These are phyloP conservation scores for Fusarium nurragi DNA, from an alignment of 2,329 filamentous ascomycete genomes.

Conservation along the genomic window DNA sequence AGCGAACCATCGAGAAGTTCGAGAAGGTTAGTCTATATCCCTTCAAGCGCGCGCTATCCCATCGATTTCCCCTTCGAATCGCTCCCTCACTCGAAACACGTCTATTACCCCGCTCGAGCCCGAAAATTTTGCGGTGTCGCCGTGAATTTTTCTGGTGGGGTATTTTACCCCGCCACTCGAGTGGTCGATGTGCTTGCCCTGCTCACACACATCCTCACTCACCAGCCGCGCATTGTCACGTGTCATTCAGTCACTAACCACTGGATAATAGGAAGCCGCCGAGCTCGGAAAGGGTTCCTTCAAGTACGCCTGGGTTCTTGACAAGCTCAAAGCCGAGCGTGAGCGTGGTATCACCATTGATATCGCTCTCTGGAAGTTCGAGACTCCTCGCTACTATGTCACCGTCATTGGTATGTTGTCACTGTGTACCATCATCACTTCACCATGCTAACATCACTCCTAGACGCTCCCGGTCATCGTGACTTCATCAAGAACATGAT, in stretches of 20 bases:
- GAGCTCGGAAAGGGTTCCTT: slow-evolving; percentile 99
- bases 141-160: slow-evolving; percentile 27
- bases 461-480: slow-evolving; percentile 98
- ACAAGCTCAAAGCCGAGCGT: slow-evolving; percentile 99
- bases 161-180: slow-evolving; percentile 35
- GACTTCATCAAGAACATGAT: slow-evolving; percentile 99
- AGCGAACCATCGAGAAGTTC: slow-evolving; percentile 99
- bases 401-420: slow-evolving; percentile 86
- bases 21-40: slow-evolving; percentile 82
- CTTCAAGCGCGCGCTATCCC: slow-evolving; percentile 24
- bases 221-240: slow-evolving; percentile 12
- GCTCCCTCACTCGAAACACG: background rate
- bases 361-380: slow-evolving; percentile 99
- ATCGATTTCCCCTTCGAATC: slow-evolving; percentile 28
- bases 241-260: slow-evolving; percentile 31
- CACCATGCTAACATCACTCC: slow-evolving; percentile 45
- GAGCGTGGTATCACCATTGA: slow-evolving; percentile 99
- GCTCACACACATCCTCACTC: slow-evolving; percentile 10
- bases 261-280: slow-evolving; percentile 81
- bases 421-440: background rate
- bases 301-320: slow-evolving; percentile 99
- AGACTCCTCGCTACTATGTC: slow-evolving; percentile 97
- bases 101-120: slow-evolving; percentile 16
- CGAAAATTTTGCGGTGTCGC: slow-evolving; percentile 30
- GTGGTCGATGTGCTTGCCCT: slow-evolving; percentile 18